Evolutionary conservation across 805 yeast genomes (phyloP).

Genomic region (Grigorovia transvaalensis): DNA sequence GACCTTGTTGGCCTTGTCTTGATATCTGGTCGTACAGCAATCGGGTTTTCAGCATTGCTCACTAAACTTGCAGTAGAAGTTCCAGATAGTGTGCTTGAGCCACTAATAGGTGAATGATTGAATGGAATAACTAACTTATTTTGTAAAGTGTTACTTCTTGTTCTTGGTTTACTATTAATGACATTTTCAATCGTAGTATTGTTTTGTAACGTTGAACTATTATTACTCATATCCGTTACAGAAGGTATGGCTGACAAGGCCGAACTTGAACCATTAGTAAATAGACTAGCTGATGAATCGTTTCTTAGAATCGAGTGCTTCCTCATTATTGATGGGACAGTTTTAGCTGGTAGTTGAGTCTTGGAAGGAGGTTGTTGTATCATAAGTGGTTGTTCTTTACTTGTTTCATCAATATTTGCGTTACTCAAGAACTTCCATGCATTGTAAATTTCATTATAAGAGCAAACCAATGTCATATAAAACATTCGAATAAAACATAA

Average conservation of each 20-base stretch:
- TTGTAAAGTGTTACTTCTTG: slow-evolving; percentile 21
- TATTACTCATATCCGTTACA: background rate
- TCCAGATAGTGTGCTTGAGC: slow-evolving; percentile 1
- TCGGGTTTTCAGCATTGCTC: background rate
- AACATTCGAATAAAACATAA: slow-evolving; percentile 56
- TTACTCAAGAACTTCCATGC: slow-evolving; percentile 37
- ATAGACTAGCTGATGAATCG: slow-evolving; percentile 5
- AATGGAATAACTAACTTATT: slow-evolving; percentile 3
- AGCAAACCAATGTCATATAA: slow-evolving; percentile 48
- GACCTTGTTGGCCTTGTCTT: slow-evolving; percentile 1
- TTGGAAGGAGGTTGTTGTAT: background rate
- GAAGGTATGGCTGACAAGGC: background rate
- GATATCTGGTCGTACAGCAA: background rate
- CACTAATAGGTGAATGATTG: slow-evolving; percentile 2
- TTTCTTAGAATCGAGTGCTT: slow-evolving; percentile 3
- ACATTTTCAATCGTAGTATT: slow-evolving; percentile 3
- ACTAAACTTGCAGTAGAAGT: background rate
- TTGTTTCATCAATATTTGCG: background rate
- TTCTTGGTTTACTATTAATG: slow-evolving; percentile 12
- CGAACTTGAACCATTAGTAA: background rate
- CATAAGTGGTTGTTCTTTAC: background rate
- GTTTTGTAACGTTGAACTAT: background rate
- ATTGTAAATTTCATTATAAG: slow-evolving; percentile 57
- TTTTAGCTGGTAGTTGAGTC: background rate
- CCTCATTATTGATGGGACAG: background rate